Evolutionary conservation across 257 asterid species (phyloP), one percentile per base, ranked within the genome.

Genomic region (Nicotiana tomentosiformis): DNA sequence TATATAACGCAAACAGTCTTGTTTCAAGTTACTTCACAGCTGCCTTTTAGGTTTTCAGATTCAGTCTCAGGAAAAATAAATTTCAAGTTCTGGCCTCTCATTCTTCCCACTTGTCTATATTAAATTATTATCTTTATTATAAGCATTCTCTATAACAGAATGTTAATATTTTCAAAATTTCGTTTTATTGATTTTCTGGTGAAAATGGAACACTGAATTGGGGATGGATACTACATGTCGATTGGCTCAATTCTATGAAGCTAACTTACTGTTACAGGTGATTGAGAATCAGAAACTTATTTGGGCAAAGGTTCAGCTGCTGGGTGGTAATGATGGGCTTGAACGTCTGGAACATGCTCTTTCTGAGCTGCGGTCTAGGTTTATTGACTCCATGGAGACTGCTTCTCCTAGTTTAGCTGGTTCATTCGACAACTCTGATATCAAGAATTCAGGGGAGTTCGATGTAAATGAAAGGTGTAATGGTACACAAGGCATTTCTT

Each of bases 251-350:
- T 76, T 51, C 64, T 12, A 15, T 76, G 80, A 76, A 76, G 64
- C 80, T 49, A 49, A 74, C 62, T 23, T 76, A 76, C 43, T 23
- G 64, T 51, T 51, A 26, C 62, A 84, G 86, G 86, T 84, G 51
- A 81, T 68, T 78, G 86, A 80, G 65, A 69, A 84, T 77, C 81
- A 79, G 57, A 80, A 84, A 65, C 81, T 84, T 79, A 65, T 84
- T 61, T 35, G 39, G 81, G 70, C 23, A 51, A 84, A 84, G 77
- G 80, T 80, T 32, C 76, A 68, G 43, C 61, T 69, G 58, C 65
- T 84, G 76, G 76, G 84, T 70, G 86, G 81, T 39, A 57, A 69
- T 80, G 82, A 58, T 84, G 86, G 86, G 39, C 61, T 84, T 46
- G 76, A 69, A 53, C 82, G 60, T 18, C 77, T 80, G 83, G 81